These are phyloP conservation scores for Senna tora DNA, from an alignment of 306 rosid genomes.

Conservation along the genomic window DNA sequence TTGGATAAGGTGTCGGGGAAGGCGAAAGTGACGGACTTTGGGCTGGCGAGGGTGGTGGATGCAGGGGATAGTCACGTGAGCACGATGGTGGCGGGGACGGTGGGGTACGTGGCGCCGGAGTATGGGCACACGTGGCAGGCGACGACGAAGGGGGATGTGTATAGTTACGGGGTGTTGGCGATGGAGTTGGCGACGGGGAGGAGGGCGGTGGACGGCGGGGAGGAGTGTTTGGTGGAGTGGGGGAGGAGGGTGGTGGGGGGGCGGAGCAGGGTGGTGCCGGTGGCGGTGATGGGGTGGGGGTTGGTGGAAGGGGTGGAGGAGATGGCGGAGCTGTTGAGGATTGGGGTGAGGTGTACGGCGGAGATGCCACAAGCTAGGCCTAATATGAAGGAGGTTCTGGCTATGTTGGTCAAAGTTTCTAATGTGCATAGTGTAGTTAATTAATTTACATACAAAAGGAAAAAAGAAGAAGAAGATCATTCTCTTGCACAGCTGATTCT, in stretches of 20 bases:
- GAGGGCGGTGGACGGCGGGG: constrained; percentile 93
- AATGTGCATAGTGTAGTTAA: background rate
- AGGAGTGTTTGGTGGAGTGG: constrained; percentile 92
- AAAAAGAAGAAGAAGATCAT: no score
- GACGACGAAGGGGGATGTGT: constrained; percentile 89
- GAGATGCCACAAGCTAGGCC: constrained; percentile 81
- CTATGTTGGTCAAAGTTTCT: constrained; percentile 59
- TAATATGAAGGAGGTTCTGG: constrained; percentile 89
- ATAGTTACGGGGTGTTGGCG: constrained; percentile 82
- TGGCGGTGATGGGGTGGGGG: constrained; percentile 62
- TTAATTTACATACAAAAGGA: no score
- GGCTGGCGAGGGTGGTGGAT: constrained; percentile 84
- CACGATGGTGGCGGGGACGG: constrained; percentile 91
- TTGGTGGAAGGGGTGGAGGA: constrained; percentile 74
- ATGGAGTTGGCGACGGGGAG: constrained; percentile 91
- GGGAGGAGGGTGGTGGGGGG: constrained; percentile 69
- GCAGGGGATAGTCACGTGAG: constrained; percentile 90
- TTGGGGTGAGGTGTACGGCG: constrained; percentile 79
- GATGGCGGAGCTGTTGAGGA: constrained; percentile 70
- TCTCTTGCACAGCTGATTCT: no score
- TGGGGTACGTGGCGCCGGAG: constrained; percentile 96
- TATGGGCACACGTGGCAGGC: constrained; percentile 98
- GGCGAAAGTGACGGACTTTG: constrained; percentile 91
- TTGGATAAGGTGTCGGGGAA: constrained; percentile 67
- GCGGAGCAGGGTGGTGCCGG: constrained; percentile 46